phyloP scores from a whole-genome alignment of 2,329 filamentous ascomycete species.

The Nemania sp. region DNA sequence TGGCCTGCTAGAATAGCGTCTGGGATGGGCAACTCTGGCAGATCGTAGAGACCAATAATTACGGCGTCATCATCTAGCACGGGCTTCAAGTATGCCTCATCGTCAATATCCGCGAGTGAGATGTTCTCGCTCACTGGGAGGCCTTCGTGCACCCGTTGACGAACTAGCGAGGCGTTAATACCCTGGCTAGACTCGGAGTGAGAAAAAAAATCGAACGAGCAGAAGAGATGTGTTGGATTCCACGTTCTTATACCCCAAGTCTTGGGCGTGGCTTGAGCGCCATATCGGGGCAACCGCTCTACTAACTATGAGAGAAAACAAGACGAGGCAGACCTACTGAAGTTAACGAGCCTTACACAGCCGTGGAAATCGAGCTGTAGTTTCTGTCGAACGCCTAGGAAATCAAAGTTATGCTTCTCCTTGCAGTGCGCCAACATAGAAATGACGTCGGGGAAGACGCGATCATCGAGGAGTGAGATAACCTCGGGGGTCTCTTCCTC shows the following conservation, averaged over 20 bases:
- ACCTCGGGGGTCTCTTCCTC: conserved; percentile 68
- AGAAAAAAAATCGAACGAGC: neutral
- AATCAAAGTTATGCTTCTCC: conserved; percentile 74
- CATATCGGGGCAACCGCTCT: neutral
- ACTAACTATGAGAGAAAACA: neutral
- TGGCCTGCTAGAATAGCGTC: conserved; percentile 41
- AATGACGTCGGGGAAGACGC: conserved; percentile 71
- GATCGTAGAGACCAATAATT: conserved; percentile 87
- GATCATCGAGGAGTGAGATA: conserved; percentile 75
- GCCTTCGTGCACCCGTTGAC: conserved; percentile 60
- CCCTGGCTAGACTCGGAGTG: neutral
- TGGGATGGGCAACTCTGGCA: conserved; percentile 61
- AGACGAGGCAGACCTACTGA: conserved; percentile 54
- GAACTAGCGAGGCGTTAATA: conserved; percentile 54
- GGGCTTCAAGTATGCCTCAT: conserved; percentile 85
- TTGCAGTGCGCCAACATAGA: conserved; percentile 78
- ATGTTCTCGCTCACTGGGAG: conserved; percentile 67
- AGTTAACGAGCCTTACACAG: conserved; percentile 81
- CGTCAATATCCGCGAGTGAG: conserved; percentile 71
- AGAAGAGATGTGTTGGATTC: neutral
- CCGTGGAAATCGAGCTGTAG: conserved; percentile 78
- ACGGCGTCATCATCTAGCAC: conserved; percentile 90
- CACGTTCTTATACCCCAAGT: too few relatives aligned
- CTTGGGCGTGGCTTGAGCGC: neutral
- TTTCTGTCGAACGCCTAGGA: conserved; percentile 68